Percentiles rank a stretch among this genome's conserved stretches.
phyloP scores from a whole-genome alignment of 257 asterid species.

The Echium plantagineum region DNA sequence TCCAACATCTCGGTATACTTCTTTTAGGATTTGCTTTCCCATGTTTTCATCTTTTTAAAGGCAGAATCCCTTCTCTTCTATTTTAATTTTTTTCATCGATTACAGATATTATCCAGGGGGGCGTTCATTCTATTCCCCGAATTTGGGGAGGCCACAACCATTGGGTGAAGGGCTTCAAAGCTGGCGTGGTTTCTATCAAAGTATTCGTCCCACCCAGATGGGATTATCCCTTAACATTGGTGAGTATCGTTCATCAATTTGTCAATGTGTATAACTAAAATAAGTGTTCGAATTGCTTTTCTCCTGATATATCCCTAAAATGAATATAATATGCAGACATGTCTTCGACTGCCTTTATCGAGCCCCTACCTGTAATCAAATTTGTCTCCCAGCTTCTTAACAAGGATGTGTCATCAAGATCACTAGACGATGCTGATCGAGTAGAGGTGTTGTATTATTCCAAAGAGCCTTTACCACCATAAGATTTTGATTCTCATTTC shows the following conservation, averaged over 20 bases:
- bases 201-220: conserved; percentile 98
- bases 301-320: neutral
- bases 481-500: neutral
- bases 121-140: conserved; percentile 70
- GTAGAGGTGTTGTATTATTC: conserved; percentile 58
- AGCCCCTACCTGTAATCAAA: conserved; percentile 82
- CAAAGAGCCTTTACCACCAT: neutral
- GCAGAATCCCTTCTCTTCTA: neutral
- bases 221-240: conserved; percentile 84
- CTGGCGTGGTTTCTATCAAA: conserved; percentile 97
- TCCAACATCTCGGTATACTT: conserved; percentile 53
- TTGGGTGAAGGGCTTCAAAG: conserved; percentile 92
- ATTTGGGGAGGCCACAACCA: conserved; percentile 68
- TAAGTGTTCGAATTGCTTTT: neutral
- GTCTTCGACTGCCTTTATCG: conserved; percentile 97
- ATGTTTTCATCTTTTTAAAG: neutral
- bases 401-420: conserved; percentile 57
- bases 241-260: conserved; percentile 13
- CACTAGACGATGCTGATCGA: too few relatives aligned
- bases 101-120: conserved; percentile 65
- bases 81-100: neutral
- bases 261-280: neutral
- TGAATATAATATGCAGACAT: conserved; percentile 60
- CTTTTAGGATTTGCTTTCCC: neutral
- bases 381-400: conserved; percentile 77